phyloP scores from a whole-genome alignment of 1,284 basidiomycete species.

The Irpex sp. region DNA sequence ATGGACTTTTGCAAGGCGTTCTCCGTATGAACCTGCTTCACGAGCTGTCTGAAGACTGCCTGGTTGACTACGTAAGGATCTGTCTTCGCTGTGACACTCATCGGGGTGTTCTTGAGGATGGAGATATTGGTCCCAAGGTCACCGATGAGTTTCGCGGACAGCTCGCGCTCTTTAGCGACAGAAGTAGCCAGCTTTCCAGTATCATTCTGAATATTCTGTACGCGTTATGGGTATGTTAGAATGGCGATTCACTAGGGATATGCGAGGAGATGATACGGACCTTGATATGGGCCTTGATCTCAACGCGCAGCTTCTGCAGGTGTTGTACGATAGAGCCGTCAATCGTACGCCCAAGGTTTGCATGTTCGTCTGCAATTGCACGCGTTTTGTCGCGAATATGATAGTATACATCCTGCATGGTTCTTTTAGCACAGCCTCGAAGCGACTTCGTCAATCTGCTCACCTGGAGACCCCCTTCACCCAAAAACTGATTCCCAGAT shows the following conservation, averaged over 20 bases:
- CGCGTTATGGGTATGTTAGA: not conserved
- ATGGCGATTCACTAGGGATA: not conserved
- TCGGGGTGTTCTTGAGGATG: constrained; percentile 93
- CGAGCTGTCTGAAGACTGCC: constrained; percentile 83
- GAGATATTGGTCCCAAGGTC: constrained; percentile 88
- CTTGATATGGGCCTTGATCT: constrained; percentile 98
- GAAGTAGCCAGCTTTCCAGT: constrained; percentile 92
- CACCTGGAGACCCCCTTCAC: constrained; percentile 77
- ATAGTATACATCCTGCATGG: constrained; percentile 85
- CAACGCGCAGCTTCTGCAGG: constrained; percentile 88
- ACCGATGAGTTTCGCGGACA: constrained; percentile 84
- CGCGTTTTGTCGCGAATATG: constrained; percentile 93
- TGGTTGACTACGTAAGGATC: constrained; percentile 89
- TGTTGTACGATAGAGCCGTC: constrained; percentile 98
- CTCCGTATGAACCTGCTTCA: constrained; percentile 95
- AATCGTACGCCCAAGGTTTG: constrained; percentile 93
- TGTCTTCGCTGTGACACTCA: constrained; percentile 77
- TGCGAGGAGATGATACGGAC: constrained; percentile 32
- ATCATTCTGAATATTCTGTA: constrained; percentile 94
- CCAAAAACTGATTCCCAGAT: constrained; percentile 93
- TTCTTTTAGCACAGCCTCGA: not conserved
- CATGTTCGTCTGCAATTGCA: constrained; percentile 93
- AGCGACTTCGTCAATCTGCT: not conserved
- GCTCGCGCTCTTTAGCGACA: constrained; percentile 93
- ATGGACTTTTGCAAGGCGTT: constrained; percentile 98